Evolutionary conservation across 371 early-diverging fungal genomes (phyloP).

Genomic region (Mortierella sp.): DNA sequence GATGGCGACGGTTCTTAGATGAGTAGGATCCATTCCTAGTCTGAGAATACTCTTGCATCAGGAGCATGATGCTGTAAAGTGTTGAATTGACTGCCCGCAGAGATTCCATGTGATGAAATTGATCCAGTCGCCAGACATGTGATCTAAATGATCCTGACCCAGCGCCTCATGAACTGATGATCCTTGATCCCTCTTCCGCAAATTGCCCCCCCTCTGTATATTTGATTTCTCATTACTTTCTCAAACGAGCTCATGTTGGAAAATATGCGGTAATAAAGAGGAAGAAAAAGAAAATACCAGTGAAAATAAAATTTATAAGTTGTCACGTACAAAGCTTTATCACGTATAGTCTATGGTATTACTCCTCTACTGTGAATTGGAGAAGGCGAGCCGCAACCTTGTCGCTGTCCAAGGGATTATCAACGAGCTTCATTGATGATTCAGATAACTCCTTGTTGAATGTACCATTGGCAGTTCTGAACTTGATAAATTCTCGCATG

Average conservation of each 20-base stretch:
- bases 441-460: conserved; percentile 56
- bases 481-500: conserved; percentile 61
- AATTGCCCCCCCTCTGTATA: conserved; percentile 3
- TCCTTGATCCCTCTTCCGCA: conserved; percentile 7
- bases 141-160: conserved; percentile 9
- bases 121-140: conserved; percentile 1
- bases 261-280: conserved; percentile 57
- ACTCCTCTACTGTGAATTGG: conserved; percentile 5
- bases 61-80: background rate
- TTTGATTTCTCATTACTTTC: conserved; percentile 49
- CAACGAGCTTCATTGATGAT: conserved; percentile 31
- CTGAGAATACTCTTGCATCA: background rate
- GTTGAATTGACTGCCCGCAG: background rate
- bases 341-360: background rate
- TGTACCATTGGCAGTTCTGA: conserved; percentile 59
- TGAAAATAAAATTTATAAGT: background rate
- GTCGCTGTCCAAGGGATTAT: conserved; percentile 47
- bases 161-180: background rate
- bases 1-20: background rate
- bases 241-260: conserved; percentile 59
- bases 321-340: background rate
- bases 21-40: background rate
- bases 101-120: background rate
- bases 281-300: conserved; percentile 31
- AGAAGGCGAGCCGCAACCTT: conserved; percentile 36